Conservation (phyloP, 2,329 filamentous ascomycete species). For the Parastagonospora avenae region DNA sequence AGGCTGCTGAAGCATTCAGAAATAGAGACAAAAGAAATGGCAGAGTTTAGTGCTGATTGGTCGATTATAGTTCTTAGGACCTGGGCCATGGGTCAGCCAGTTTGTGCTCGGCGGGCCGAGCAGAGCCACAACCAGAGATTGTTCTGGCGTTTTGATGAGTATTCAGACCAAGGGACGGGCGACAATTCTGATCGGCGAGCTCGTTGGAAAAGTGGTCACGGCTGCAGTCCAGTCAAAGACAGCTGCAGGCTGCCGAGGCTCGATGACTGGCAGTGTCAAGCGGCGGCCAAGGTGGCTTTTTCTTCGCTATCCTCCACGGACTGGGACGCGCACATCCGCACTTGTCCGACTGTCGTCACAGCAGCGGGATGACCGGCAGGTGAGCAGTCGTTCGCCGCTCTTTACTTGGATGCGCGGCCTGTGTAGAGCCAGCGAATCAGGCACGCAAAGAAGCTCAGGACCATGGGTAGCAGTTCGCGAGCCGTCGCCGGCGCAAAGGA, state of each 20-base stretch:
- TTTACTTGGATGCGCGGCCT: slow-evolving; percentile 8
- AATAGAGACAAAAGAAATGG: slow-evolving; percentile 15
- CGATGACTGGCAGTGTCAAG: no score
- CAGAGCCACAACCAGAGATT: slow-evolving; percentile 5
- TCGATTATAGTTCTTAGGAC: slow-evolving; percentile 17
- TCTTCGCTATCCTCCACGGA: slow-evolving; percentile 29
- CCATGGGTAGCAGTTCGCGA: slow-evolving; percentile 25
- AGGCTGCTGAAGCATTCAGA: slow-evolving; percentile 18
- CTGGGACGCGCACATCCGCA: slow-evolving; percentile 31
- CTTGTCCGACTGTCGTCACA: slow-evolving; percentile 37
- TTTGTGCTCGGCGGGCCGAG: slow-evolving; percentile 35
- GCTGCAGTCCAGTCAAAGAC: slow-evolving; percentile 15
- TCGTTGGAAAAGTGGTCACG: slow-evolving; percentile 11
- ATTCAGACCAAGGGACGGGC: slow-evolving; percentile 7
- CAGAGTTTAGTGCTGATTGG: slow-evolving; percentile 28
- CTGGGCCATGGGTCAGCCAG: slow-evolving; percentile 27
- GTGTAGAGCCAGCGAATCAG: slow-evolving; percentile 29
- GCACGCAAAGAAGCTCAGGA: slow-evolving; percentile 8
- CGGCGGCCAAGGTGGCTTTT: no score
- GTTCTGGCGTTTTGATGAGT: slow-evolving; percentile 20
- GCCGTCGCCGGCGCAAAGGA: slow-evolving; percentile 32
- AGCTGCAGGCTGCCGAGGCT: slow-evolving; percentile 23
- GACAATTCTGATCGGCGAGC: slow-evolving; percentile 13
- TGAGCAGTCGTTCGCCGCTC: slow-evolving; percentile 23
- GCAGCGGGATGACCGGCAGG: slow-evolving; percentile 36